Evolutionary conservation across 257 asterid species (phyloP).

Genomic region (Oldenlandia corymbosa): DNA sequence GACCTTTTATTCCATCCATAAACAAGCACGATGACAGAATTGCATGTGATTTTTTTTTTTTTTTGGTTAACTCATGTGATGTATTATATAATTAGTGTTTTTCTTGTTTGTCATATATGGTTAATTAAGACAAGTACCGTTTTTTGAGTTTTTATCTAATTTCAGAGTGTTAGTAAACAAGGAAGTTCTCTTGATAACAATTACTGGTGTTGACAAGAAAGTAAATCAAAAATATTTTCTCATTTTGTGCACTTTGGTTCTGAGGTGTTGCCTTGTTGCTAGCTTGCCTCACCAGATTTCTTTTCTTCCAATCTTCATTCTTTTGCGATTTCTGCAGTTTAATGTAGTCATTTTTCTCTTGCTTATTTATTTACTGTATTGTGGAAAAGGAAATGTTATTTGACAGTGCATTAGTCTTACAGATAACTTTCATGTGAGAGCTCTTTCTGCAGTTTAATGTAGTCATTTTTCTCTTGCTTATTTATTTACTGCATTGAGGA

Average conservation of each 20-base stretch:
- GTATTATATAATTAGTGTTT: neutral
- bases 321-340: neutral
- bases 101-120: neutral
- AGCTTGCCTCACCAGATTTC: neutral
- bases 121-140: neutral
- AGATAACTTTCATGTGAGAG: slow-evolving; percentile 4
- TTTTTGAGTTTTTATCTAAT: neutral
- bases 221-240: too few species aligned
- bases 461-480: neutral
- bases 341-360: neutral
- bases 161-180: neutral
- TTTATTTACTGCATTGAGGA: neutral
- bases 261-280: neutral
- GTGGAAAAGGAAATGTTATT: neutral
- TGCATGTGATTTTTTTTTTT: slow-evolving; percentile 17
- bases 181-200: neutral
- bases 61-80: slow-evolving; percentile 10
- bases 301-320: neutral
- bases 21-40: too few species aligned
- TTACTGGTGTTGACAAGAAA: neutral
- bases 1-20: too few species aligned
- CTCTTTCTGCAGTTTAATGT: neutral
- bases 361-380: neutral
- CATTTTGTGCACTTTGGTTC: too few species aligned
- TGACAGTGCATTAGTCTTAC: neutral